Evolutionary conservation across 192 early-diverging fungal genomes (phyloP).

Genomic region (Backusella mclennaniae): DNA sequence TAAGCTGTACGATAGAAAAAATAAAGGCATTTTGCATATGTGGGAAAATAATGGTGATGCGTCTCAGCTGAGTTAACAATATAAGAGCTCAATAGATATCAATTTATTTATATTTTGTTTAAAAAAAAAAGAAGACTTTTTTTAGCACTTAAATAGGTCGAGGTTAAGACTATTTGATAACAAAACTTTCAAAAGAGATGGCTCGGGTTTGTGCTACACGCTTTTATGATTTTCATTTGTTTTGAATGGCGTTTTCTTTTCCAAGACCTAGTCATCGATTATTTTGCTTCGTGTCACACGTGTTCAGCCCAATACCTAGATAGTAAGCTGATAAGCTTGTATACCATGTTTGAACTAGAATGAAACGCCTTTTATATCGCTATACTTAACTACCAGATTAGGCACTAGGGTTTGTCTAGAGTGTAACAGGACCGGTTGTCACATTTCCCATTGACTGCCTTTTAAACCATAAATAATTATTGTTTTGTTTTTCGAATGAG

Average conservation of each 20-base stretch:
- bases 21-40: neutral
- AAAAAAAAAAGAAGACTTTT: neutral
- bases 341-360: conserved; percentile 7
- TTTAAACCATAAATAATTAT: neutral
- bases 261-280: neutral
- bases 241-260: conserved; percentile 8
- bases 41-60: neutral
- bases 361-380: neutral
- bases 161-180: conserved; percentile 1
- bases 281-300: neutral
- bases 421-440: neutral
- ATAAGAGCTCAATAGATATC: neutral
- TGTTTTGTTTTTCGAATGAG: neutral
- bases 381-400: neutral
- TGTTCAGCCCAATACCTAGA: conserved; percentile 4
- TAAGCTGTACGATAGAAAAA: neutral
- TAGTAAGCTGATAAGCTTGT: conserved; percentile 3
- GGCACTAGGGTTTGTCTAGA: neutral
- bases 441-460: conserved; percentile 1
- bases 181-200: neutral
- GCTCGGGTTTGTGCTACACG: neutral
- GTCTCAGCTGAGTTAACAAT: neutral
- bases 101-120: neutral
- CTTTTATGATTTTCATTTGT: conserved; percentile 3
- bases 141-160: neutral